Conservation (phyloP, 2,329 filamentous ascomycete species). For the Scytalidium sp. region DNA sequence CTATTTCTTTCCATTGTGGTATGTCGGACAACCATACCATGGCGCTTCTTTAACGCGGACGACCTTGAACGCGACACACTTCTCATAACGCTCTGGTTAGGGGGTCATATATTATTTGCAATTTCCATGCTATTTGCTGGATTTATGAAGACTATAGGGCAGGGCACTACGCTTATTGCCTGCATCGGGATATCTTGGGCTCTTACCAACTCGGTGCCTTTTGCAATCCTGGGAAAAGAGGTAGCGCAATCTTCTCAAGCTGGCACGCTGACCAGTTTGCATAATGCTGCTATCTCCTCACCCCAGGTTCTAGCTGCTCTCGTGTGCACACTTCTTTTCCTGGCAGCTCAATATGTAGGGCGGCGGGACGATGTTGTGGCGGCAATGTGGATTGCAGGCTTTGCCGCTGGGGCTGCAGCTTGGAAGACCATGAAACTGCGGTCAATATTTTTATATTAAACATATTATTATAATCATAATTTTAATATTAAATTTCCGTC, state of each 20-base stretch:
- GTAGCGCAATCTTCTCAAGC: slow-evolving; percentile 12
- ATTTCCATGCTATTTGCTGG: slow-evolving; percentile 17
- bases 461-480: no score
- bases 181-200: slow-evolving; percentile 25
- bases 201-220: slow-evolving; percentile 27
- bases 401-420: slow-evolving; percentile 4
- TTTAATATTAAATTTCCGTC: no score
- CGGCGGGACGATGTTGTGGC: slow-evolving; percentile 3
- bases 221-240: slow-evolving; percentile 26
- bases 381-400: slow-evolving; percentile 8
- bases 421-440: background rate
- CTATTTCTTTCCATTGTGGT: background rate
- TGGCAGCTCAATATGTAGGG: slow-evolving; percentile 1
- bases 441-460: background rate
- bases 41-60: background rate
- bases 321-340: background rate
- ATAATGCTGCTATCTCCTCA: slow-evolving; percentile 12
- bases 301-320: slow-evolving; percentile 13
- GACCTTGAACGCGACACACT: slow-evolving; percentile 1
- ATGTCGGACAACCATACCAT: slow-evolving; percentile 1
- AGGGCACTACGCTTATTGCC: slow-evolving; percentile 13
- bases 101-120: slow-evolving; percentile 16
- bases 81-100: slow-evolving; percentile 11
- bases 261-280: slow-evolving; percentile 11
- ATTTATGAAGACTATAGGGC: slow-evolving; percentile 10